phyloP scores from a whole-genome alignment of 257 asterid species.

The Craterostigma plantagineum region DNA sequence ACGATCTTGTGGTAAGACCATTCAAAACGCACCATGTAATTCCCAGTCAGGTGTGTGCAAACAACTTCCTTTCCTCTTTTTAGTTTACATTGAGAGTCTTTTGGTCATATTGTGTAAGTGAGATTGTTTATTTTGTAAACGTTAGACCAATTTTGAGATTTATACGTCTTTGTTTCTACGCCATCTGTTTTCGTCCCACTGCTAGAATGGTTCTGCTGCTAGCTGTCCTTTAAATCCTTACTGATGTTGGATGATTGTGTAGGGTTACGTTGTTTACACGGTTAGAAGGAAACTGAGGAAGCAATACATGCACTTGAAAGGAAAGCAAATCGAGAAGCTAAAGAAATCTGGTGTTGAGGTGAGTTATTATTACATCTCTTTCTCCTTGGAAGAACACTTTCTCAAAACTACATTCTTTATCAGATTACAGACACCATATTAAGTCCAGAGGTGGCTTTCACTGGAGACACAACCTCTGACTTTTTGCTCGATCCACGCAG shows the following conservation, averaged over 20 bases:
- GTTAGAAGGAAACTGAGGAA: conserved; percentile 83
- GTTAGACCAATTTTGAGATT: too few relatives aligned
- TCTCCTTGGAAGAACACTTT: too few relatives aligned
- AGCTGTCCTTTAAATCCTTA: too few relatives aligned
- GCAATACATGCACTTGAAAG: conserved; percentile 68
- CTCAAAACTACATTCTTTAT: too few relatives aligned
- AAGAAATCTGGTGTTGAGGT: conserved; percentile 96
- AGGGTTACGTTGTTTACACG: conserved; percentile 94
- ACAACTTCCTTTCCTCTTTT: too few relatives aligned
- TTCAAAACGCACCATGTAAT: conserved; percentile 82
- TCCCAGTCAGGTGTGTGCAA: conserved; percentile 58
- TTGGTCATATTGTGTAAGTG: too few relatives aligned
- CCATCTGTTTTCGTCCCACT: too few relatives aligned
- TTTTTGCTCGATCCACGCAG: conserved; percentile 69
- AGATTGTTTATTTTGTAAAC: too few relatives aligned
- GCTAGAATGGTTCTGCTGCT: too few relatives aligned
- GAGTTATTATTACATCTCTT: conserved; percentile 2
- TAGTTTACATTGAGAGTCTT: too few relatives aligned
- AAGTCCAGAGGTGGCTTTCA: conserved; percentile 91
- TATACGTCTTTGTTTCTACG: too few relatives aligned
- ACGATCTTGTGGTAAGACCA: conserved; percentile 81
- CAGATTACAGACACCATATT: conserved; percentile 83
- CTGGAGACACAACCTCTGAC: conserved; percentile 84
- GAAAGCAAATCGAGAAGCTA: conserved; percentile 83
- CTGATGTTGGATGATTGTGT: conserved; percentile 8